phyloP scores from a whole-genome alignment of 352 stramenopile genomes.

The Pythium dissotocum region DNA sequence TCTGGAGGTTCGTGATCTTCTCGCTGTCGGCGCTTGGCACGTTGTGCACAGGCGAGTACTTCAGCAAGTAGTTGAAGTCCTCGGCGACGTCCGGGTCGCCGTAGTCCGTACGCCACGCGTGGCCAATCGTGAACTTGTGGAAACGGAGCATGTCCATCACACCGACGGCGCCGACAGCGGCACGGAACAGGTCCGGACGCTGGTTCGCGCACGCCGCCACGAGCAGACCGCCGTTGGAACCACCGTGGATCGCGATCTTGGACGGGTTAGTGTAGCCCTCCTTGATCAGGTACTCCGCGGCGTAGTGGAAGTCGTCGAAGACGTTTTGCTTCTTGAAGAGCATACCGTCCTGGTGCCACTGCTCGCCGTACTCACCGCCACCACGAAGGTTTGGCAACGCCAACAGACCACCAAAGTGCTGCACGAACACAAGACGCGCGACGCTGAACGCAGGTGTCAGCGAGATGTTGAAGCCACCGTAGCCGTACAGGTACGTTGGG shows the following conservation, averaged over 20 bases:
- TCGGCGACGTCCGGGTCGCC: conserved; percentile 77
- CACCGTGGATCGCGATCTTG: conserved; percentile 91
- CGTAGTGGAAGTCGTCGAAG: conserved; percentile 96
- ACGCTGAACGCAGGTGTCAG: conserved; percentile 90
- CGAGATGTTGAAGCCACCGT: conserved; percentile 96
- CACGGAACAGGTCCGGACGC: conserved; percentile 91
- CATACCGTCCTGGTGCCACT: conserved; percentile 92
- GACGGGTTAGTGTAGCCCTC: conserved; percentile 86
- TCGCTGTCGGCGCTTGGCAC: conserved; percentile 57
- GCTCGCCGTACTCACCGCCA: conserved; percentile 91
- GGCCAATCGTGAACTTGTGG: conserved; percentile 93
- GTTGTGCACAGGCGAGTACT: conserved; percentile 91
- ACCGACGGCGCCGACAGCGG: conserved; percentile 91
- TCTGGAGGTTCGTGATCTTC: conserved; percentile 48
- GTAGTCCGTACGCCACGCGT: conserved; percentile 89
- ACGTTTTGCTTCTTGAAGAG: conserved; percentile 93
- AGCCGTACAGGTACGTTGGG: conserved; percentile 93
- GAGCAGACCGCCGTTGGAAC: conserved; percentile 94
- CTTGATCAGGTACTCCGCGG: conserved; percentile 91
- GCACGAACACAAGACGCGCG: conserved; percentile 85
- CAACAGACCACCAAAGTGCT: conserved; percentile 91
- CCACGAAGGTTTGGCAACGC: conserved; percentile 94
- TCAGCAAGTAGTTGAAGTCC: conserved; percentile 82
- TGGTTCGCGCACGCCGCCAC: conserved; percentile 91
- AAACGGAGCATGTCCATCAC: conserved; percentile 97